A percentile compares a stretch with the other conserved stretches of the same genome.
phyloP scores from a whole-genome alignment of 805 yeast genomes.

The Candida cerambycidarum region DNA sequence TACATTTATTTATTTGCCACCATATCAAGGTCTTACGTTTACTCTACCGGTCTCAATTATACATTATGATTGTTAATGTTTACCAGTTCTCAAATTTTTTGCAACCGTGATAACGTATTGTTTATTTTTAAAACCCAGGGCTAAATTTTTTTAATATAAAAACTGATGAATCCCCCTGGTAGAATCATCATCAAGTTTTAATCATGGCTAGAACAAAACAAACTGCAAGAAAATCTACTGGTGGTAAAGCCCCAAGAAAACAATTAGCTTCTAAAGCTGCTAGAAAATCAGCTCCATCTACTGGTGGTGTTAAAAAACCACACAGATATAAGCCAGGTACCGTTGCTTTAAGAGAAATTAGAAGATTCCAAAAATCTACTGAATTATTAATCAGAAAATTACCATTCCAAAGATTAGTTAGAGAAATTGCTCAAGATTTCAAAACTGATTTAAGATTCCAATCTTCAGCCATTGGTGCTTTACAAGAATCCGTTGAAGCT shows the following conservation, averaged over 20 bases:
- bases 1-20: neutral
- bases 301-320: conserved; percentile 50
- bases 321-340: conserved; percentile 53
- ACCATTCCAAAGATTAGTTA: conserved; percentile 49
- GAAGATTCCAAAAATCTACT: conserved; percentile 49
- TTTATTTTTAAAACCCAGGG: neutral
- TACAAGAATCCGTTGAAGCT: conserved; percentile 49
- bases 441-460: conserved; percentile 48
- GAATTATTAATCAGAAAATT: conserved; percentile 48
- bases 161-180: neutral
- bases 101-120: conserved; percentile 5
- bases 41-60: neutral
- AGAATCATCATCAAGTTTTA: neutral
- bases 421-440: conserved; percentile 50
- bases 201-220: conserved; percentile 49
- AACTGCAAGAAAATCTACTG: conserved; percentile 50
- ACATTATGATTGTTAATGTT: neutral
- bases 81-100: neutral
- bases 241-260: conserved; percentile 51
- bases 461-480: conserved; percentile 48
- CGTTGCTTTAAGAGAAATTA: conserved; percentile 49
- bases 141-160: neutral
- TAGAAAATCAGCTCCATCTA: conserved; percentile 47
- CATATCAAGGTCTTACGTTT: neutral
- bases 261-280: conserved; percentile 51